These are phyloP conservation scores for Beauveria brongniartii DNA, from an alignment of 2,329 filamentous ascomycete species.

Conservation along the genomic window DNA sequence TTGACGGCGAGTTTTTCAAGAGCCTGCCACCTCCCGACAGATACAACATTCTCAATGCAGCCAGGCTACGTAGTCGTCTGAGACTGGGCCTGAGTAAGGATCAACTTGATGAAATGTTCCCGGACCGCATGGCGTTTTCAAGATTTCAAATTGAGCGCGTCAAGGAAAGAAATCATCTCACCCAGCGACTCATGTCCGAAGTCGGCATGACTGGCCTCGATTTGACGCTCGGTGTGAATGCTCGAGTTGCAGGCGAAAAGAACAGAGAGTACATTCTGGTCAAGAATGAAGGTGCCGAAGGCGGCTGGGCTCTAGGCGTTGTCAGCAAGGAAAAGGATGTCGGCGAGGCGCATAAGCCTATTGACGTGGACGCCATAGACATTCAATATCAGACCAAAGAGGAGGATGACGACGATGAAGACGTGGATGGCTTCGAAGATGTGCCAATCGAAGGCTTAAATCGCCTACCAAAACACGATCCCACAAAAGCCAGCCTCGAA, in stretches of 20 bases:
- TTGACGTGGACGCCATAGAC: conserved; percentile 71
- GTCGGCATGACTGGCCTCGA: conserved; percentile 81
- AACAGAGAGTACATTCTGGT: conserved; percentile 93
- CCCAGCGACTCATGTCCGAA: conserved; percentile 88
- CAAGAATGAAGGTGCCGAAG: conserved; percentile 89
- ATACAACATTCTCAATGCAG: conserved; percentile 96
- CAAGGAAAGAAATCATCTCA: conserved; percentile 84
- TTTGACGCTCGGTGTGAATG: conserved; percentile 56
- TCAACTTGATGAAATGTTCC: conserved; percentile 93
- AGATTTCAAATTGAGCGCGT: conserved; percentile 94
- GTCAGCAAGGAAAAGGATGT: conserved; percentile 77
- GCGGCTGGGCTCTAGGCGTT: conserved; percentile 91
- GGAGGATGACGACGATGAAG: conserved; percentile 58
- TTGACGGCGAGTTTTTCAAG: conserved; percentile 90
- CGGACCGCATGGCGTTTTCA: conserved; percentile 94
- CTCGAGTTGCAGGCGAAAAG: conserved; percentile 72
- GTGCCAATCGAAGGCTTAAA: conserved; percentile 88
- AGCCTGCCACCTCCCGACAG: conserved; percentile 83
- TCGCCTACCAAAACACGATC: conserved; percentile 56
- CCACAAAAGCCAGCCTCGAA: conserved; percentile 17
- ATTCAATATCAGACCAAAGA: conserved; percentile 49
- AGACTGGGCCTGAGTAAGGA: conserved; percentile 97
- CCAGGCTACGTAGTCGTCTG: conserved; percentile 75
- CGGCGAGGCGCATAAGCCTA: conserved; percentile 76
- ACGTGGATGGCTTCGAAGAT: conserved; percentile 75